phyloP scores from a whole-genome alignment of 2,329 filamentous ascomycete species.

The Botryosphaeria agaves region DNA sequence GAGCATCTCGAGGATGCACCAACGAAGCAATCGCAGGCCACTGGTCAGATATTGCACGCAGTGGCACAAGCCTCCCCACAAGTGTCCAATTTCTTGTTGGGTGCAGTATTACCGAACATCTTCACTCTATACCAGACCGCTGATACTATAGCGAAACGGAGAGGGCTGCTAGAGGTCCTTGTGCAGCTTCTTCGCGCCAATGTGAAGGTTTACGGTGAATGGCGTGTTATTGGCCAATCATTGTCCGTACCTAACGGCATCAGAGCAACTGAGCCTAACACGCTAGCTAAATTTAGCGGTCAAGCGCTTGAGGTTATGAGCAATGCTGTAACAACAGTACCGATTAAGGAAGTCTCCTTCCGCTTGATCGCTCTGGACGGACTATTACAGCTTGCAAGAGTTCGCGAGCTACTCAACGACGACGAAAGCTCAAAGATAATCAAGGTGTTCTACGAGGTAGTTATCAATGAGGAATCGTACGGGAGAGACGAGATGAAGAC shows the following conservation, averaged over 20 bases:
- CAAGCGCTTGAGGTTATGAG: slow-evolving; percentile 24
- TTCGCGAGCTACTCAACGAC: slow-evolving; percentile 22
- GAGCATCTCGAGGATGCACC: slow-evolving; percentile 51
- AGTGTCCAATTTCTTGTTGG: slow-evolving; percentile 37
- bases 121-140: slow-evolving; percentile 43
- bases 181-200: slow-evolving; percentile 41
- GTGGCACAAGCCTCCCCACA: slow-evolving; percentile 36
- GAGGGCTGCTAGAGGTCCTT: slow-evolving; percentile 44
- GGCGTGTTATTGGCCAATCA: slow-evolving; percentile 26
- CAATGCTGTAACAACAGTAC: slow-evolving; percentile 24
- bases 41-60: slow-evolving; percentile 41
- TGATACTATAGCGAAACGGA: slow-evolving; percentile 43
- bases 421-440: slow-evolving; percentile 31
- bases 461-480: slow-evolving; percentile 39
- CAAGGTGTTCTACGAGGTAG: slow-evolving; percentile 41
- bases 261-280: slow-evolving; percentile 13
- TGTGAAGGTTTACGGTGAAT: slow-evolving; percentile 37
- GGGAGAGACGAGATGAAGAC: slow-evolving; percentile 39
- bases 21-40: slow-evolving; percentile 48
- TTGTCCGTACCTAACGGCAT: slow-evolving; percentile 2
- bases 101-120: slow-evolving; percentile 38
- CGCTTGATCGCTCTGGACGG: slow-evolving; percentile 27
- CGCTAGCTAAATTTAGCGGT: slow-evolving; percentile 20
- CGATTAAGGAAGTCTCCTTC: slow-evolving; percentile 31
- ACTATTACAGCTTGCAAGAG: slow-evolving; percentile 23